Conservation (phyloP, 1,284 basidiomycete species). For the Ganoderma resinaceum region DNA sequence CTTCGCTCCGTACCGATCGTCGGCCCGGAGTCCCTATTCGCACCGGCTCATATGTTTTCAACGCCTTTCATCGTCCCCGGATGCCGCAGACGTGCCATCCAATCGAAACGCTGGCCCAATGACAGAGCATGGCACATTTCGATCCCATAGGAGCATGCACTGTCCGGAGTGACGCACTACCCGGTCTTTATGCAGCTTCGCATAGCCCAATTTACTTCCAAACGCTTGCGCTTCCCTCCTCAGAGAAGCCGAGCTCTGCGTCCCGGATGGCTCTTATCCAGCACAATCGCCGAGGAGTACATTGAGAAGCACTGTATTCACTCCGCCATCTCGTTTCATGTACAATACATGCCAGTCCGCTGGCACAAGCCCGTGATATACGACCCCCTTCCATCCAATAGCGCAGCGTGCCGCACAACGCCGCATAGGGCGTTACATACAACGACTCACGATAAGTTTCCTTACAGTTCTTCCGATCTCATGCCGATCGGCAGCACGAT, state of each 20-base stretch:
- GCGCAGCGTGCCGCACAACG: not conserved
- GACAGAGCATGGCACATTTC: too few species aligned
- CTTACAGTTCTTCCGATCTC: not conserved
- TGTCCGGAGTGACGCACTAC: too few species aligned
- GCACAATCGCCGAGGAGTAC: conserved; percentile 3
- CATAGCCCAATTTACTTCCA: not conserved
- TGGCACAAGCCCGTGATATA: not conserved
- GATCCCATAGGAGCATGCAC: too few species aligned
- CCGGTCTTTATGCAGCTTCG: not conserved
- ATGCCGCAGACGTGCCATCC: not conserved
- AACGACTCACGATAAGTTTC: not conserved
- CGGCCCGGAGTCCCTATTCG: not conserved
- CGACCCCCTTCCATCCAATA: not conserved
- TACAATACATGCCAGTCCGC: not conserved
- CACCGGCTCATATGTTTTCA: not conserved
- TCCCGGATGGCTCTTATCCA: not conserved
- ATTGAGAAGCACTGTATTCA: not conserved
- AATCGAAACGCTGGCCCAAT: not conserved
- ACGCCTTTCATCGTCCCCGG: not conserved
- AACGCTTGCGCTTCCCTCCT: not conserved
- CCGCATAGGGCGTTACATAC: not conserved
- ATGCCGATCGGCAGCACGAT: not conserved
- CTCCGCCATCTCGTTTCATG: not conserved
- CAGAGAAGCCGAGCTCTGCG: not conserved
- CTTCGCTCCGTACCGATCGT: not conserved